Evolutionary conservation across 768 basidiomycete genomes (phyloP).

Genomic region (Tephrocybe sp.): DNA sequence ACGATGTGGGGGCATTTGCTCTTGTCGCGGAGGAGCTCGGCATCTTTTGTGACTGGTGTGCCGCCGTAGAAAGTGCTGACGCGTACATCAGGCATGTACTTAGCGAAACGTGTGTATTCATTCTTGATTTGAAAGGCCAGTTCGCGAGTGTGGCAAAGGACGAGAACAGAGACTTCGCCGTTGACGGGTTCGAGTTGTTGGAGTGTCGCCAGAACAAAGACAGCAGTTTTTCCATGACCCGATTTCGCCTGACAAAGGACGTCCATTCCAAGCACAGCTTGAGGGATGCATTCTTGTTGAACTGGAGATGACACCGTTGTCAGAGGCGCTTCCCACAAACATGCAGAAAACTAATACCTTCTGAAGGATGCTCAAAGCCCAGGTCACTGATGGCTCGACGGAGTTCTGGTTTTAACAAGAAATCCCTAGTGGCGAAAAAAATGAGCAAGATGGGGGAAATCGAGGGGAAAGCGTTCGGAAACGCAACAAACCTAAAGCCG

Average conservation of each 20-base stretch:
- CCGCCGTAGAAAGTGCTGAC: conserved; percentile 98
- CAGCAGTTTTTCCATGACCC: conserved; percentile 97
- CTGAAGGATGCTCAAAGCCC: conserved; percentile 99
- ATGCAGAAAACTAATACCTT: conserved; percentile 69
- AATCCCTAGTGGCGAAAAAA: conserved; percentile 63
- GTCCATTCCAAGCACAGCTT: conserved; percentile 99
- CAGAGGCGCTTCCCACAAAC: background rate
- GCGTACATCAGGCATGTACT: conserved; percentile 99
- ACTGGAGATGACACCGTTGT: too few species aligned
- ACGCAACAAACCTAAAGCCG: conserved; percentile 80
- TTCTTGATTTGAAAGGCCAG: conserved; percentile 99
- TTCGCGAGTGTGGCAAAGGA: conserved; percentile 99
- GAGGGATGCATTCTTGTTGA: conserved; percentile 99
- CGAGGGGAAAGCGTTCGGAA: background rate
- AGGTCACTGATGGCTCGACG: conserved; percentile 97
- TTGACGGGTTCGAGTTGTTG: conserved; percentile 98
- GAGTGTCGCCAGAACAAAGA: conserved; percentile 96
- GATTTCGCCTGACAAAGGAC: conserved; percentile 99
- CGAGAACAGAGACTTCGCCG: conserved; percentile 96
- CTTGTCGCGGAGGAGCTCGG: conserved; percentile 93
- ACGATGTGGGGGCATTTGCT: conserved; percentile 98
- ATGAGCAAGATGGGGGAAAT: conserved; percentile 11
- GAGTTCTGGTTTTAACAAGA: conserved; percentile 95
- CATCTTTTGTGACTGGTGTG: conserved; percentile 91
- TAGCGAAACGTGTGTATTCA: conserved; percentile 98